These are phyloP conservation scores for Lobulomyces angularis DNA, from an alignment of 192 early-diverging fungal genomes.

Conservation along the genomic window DNA sequence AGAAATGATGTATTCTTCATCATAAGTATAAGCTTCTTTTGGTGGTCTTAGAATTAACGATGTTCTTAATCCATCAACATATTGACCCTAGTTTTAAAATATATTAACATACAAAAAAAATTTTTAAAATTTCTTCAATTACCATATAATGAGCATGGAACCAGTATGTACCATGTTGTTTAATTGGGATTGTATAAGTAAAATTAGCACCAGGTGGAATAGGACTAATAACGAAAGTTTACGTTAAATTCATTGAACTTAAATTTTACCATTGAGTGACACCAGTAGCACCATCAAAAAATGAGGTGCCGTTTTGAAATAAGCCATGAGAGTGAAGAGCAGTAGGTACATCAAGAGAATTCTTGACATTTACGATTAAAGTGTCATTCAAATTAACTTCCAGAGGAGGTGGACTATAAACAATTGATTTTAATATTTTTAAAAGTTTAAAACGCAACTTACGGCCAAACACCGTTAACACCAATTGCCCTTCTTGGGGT, in stretches of 20 bases:
- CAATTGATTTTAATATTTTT: background rate
- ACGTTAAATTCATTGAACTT: too few species aligned
- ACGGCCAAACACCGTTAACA: background rate
- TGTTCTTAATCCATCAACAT: constrained; percentile 62
- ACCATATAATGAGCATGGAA: constrained; percentile 50
- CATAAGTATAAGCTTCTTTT: constrained; percentile 52
- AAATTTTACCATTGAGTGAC: constrained; percentile 75
- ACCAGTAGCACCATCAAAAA: constrained; percentile 57
- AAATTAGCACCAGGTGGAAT: constrained; percentile 53
- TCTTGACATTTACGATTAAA: constrained; percentile 12
- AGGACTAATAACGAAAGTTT: too few species aligned
- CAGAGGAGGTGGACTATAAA: constrained; percentile 1
- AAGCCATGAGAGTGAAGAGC: constrained; percentile 66
- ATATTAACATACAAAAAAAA: constrained; percentile 14
- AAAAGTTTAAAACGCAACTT: background rate
- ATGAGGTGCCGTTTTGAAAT: constrained; percentile 56
- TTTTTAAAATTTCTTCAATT: too few species aligned
- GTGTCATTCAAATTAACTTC: constrained; percentile 8
- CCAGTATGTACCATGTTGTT: constrained; percentile 66
- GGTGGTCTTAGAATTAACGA: constrained; percentile 58
- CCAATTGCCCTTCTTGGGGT: constrained; percentile 2
- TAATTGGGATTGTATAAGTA: constrained; percentile 56
- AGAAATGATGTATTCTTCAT: too few species aligned
- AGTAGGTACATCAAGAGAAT: constrained; percentile 27
- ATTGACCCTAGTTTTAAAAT: constrained; percentile 33